A percentile compares a stretch with the other conserved stretches of the same genome.
These are phyloP conservation scores for Cucurbitaria berberidis DNA, from an alignment of 2,329 filamentous ascomycete species.

Conservation along the genomic window DNA sequence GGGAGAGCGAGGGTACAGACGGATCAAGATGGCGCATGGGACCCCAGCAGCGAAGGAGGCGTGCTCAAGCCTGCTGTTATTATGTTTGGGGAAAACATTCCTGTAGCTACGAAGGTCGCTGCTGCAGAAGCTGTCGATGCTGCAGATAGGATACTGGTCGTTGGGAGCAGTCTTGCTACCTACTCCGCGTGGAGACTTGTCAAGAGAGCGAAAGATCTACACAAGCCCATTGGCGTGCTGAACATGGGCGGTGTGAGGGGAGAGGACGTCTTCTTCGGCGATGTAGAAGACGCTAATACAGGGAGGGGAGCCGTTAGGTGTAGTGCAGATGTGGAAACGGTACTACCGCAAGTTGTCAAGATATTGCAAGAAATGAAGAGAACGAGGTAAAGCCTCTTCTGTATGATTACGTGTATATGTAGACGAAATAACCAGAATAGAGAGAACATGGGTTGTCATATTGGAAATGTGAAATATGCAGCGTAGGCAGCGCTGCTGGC, in stretches of 20 bases:
- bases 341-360: conserved; percentile 41
- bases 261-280: conserved; percentile 73
- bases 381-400: background rate
- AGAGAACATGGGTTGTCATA: background rate
- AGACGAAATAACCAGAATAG: background rate
- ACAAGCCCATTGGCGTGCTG: conserved; percentile 84
- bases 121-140: conserved; percentile 82
- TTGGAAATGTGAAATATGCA: conserved; percentile 2
- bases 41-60: conserved; percentile 60
- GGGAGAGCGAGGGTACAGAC: conserved; percentile 63
- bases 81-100: conserved; percentile 95
- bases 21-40: conserved; percentile 82
- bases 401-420: background rate
- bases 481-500: conserved; percentile 4
- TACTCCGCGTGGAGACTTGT: conserved; percentile 94
- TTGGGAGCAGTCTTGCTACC: conserved; percentile 91
- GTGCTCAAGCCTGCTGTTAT: conserved; percentile 91
- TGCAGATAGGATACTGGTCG: conserved; percentile 72
- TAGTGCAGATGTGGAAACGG: conserved; percentile 49
- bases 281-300: conserved; percentile 55
- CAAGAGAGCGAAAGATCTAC: conserved; percentile 79
- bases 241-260: conserved; percentile 86
- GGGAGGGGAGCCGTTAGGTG: conserved; percentile 50
- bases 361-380: conserved; percentile 26
- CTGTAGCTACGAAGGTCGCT: conserved; percentile 68